Conservation (phyloP, 768 basidiomycete genomes). For the Termitomyces sp. region DNA sequence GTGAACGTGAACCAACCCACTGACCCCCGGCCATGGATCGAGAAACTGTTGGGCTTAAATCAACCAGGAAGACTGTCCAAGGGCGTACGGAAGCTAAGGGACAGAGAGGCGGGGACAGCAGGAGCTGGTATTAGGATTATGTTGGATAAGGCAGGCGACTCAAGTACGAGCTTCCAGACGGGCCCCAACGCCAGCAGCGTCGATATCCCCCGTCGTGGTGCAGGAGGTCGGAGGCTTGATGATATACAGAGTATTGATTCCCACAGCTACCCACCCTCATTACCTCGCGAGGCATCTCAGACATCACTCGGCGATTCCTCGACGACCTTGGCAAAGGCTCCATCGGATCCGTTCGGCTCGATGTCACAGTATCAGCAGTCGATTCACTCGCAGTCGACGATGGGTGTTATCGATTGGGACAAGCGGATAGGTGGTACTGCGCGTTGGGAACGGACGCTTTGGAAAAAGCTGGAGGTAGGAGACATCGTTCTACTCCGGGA, state of each 20-base stretch:
- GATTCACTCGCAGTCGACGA: conserved; percentile 48
- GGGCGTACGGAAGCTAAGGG: conserved; percentile 82
- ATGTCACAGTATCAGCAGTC: conserved; percentile 55
- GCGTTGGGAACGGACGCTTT: conserved; percentile 91
- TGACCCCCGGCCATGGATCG: conserved; percentile 73
- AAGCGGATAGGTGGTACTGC: conserved; percentile 67
- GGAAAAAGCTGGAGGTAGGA: conserved; percentile 99
- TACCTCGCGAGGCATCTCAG: conserved; percentile 29
- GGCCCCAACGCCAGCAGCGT: conserved; percentile 37
- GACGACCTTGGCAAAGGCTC: conserved; percentile 23
- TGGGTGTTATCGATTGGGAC: conserved; percentile 81
- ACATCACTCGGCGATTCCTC: conserved; percentile 34
- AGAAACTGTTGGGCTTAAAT: conserved; percentile 69
- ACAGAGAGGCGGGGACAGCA: conserved; percentile 65
- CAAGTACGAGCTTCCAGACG: conserved; percentile 32
- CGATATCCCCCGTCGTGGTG: conserved; percentile 37
- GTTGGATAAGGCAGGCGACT: conserved; percentile 50
- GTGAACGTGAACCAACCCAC: conserved; percentile 83
- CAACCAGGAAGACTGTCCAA: conserved; percentile 73
- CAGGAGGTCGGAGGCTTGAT: conserved; percentile 53
- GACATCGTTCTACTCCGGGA: conserved; percentile 88
- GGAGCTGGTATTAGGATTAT: conserved; percentile 62
- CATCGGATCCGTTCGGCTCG: conserved; percentile 35
- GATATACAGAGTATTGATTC: conserved; percentile 67
- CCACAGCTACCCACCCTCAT: conserved; percentile 59